These are phyloP conservation scores for Ophidiomyces ophidiicola DNA, from an alignment of 2,329 filamentous ascomycete species.

Conservation along the genomic window DNA sequence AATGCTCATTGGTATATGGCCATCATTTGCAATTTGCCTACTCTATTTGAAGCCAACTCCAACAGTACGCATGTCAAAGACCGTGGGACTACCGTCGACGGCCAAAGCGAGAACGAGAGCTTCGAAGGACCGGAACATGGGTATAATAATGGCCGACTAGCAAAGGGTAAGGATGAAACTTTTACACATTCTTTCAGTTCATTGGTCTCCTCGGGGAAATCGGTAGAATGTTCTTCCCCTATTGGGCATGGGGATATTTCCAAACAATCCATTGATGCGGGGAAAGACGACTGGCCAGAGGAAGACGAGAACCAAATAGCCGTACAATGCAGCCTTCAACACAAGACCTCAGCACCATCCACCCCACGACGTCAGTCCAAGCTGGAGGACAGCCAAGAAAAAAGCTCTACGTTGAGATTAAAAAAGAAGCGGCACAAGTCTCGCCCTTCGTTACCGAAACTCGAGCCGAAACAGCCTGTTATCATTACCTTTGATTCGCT, in stretches of 20 bases:
- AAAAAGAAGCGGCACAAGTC: constrained; percentile 19
- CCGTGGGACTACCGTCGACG: not conserved
- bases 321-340: not conserved
- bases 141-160: constrained; percentile 5
- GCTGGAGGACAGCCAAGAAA: constrained; percentile 8
- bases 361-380: not conserved
- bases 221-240: constrained; percentile 4
- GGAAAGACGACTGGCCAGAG: constrained; percentile 23
- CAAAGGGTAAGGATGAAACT: constrained; percentile 18
- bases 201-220: constrained; percentile 22
- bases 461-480: constrained; percentile 46
- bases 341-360: not conserved
- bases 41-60: constrained; percentile 17
- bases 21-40: constrained; percentile 80
- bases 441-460: constrained; percentile 27
- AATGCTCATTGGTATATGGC: constrained; percentile 83
- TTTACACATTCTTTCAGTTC: constrained; percentile 21
- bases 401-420: constrained; percentile 11
- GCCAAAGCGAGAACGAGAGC: not conserved
- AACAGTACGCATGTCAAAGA: not conserved
- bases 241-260: not conserved
- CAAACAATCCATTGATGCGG: constrained; percentile 9
- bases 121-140: not conserved
- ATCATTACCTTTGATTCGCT: constrained; percentile 87
- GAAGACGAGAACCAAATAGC: constrained; percentile 20